Base-by-base conservation (phyloP, 2,329 filamentous ascomycete genomes). In the Pseudofabraea citricarpa region DNA sequence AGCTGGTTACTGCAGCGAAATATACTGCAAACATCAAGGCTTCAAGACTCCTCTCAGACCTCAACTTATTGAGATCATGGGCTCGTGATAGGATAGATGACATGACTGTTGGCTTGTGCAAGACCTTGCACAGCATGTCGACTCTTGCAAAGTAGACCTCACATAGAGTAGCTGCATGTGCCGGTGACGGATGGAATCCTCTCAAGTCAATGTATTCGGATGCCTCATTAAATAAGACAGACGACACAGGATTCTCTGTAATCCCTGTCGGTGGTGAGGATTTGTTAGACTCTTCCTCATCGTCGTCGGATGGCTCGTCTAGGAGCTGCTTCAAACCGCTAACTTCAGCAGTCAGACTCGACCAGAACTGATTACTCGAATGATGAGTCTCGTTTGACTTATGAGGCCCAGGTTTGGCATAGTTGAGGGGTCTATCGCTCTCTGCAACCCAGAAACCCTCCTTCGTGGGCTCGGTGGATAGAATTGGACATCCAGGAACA, bases 121-220 rank as follows among this genome's bases (percentile, higher is more conserved):
- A 59, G 4, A 87, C 68, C 56, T 87, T 87, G 55, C 85, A 69
- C 4, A 87, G 62, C 0, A 83, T 80, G 53, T 87, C 83, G 12
- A 88, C 82, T 23, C 35, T 19, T 10, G 18, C 13, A 20, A 37
- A 37, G 21, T 37, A 37, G 16, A 37, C 15, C n/a, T 21, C 20
- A 22, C 35, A 37, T 19, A 37, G 21, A 7, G 35, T 37, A 20
- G 8, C 5, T 13, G 18, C 18, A n/a, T 37, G 35, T 13, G 18
- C n/a, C 8, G 15, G 18, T 13, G 19, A 21, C 15, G 35, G 35
- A 21, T 37, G 35, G 13, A 20, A 37, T 18, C 7, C 9, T 21
- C 35, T 37, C 19, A 37, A 23, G 23, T 37, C n/a, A 8, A 37
- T 20, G 9, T 21, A 3, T 6, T 19, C 19, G 5, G 35, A n/a